Base-by-base conservation (phyloP, 73 alveolate genomes). In the Paramecium sonneborni region DNA sequence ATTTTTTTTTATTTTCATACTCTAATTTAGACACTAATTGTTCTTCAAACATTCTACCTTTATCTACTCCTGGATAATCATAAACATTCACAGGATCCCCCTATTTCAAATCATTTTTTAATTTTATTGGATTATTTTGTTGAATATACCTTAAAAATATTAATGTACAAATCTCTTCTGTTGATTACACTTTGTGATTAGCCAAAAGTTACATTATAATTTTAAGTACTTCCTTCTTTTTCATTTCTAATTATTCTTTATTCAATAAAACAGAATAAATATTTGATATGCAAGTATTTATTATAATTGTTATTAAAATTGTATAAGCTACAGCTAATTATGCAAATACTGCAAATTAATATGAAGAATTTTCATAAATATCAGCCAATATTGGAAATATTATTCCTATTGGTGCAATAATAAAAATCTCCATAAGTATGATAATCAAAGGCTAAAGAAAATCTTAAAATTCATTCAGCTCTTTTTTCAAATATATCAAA, bases 161-260 rank as follows among this genome's bases (percentile, higher is more conserved):
- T 26, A 67, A 12, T 9, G 48, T 26, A 67, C 84, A 67, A 9
- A 67, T 26, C 38, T 26, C 84, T 12, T 67, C 38, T 11, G 38
- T 32, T 24, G 84, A 67, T 67, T 43, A 67, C 3, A 67, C 84
- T 67, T 30, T 30, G 23, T 67, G 84, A 30, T 67, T 32, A 15
- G 38, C 38, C 38, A 30, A 67, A 3, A 67, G n/a, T 67, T 67
- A 32, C 84, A 67, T 67, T 2, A 67, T 44, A 30, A 67, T 15
- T 30, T 26, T 26, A 14, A 67, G 12, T 0, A 67, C 84, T 67
- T 67, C 84, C 26, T 35, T 74, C 46, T 74, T 74, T 37, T 74
- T 74, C 57, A 21, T 32, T 38, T 74, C 87, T 15, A 74, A 74
- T 32, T 74, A 32, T 74, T 74, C 87, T 11, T 74, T 74, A 74